These are phyloP conservation scores for Cylindrotheca closterium DNA, from an alignment of 108 stramenopile species.

Conservation along the genomic window DNA sequence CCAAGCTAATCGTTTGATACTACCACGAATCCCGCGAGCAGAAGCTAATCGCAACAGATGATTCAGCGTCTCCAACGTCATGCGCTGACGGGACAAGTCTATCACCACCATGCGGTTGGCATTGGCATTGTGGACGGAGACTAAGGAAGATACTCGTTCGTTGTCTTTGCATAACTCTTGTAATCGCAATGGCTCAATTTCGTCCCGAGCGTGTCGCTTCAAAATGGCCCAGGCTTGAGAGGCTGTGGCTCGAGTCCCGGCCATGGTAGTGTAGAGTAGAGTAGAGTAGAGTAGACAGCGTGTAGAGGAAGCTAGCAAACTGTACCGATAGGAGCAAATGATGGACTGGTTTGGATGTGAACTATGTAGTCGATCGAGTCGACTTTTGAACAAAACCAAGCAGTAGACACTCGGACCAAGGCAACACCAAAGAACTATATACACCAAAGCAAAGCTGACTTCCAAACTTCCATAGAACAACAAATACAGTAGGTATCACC, in stretches of 20 bases:
- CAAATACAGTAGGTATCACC: too few species aligned
- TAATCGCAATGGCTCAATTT: slow-evolving; percentile 59
- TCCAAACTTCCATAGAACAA: too few species aligned
- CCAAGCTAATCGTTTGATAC: slow-evolving; percentile 69
- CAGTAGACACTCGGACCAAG: too few species aligned
- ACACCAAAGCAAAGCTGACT: too few species aligned
- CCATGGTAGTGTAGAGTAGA: too few species aligned
- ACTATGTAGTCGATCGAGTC: neutral
- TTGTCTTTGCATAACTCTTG: slow-evolving; percentile 66
- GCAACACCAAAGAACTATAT: too few species aligned
- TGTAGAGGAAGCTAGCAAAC: too few species aligned
- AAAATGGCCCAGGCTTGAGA: slow-evolving; percentile 76
- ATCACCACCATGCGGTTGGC: slow-evolving; percentile 44
- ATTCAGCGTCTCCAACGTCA: slow-evolving; percentile 77
- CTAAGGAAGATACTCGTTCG: slow-evolving; percentile 61
- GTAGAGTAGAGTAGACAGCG: too few species aligned
- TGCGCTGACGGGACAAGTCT: slow-evolving; percentile 80
- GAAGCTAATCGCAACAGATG: slow-evolving; percentile 62
- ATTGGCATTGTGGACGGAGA: slow-evolving; percentile 51
- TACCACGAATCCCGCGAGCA: slow-evolving; percentile 40
- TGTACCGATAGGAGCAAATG: too few species aligned
- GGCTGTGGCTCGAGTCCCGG: slow-evolving; percentile 27
- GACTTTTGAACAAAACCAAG: neutral
- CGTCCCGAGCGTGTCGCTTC: slow-evolving; percentile 67
- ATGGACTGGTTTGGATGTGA: neutral